These are phyloP conservation scores for Fraxinus floribunda DNA, from an alignment of 305 asterid genomes.

Conservation along the genomic window DNA sequence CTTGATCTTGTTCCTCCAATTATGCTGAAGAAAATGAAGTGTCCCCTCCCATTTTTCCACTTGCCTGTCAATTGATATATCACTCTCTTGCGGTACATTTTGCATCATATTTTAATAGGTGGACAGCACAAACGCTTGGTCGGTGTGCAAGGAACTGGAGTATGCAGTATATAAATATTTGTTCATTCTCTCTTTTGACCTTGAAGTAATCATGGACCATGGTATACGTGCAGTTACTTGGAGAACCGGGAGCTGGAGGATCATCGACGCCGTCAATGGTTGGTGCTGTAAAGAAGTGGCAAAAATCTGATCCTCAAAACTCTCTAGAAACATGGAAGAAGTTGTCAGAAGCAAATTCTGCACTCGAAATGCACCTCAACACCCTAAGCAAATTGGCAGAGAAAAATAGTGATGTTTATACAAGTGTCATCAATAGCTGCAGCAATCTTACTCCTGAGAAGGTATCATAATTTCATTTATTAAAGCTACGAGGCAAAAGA, in stretches of 20 bases:
- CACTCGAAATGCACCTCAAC: conserved; percentile 72
- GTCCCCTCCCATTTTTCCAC: background rate
- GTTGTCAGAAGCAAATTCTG: conserved; percentile 68
- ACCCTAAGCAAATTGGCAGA: conserved; percentile 67
- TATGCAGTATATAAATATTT: background rate
- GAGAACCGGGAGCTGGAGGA: conserved; percentile 98
- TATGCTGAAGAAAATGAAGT: background rate
- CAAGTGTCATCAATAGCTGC: conserved; percentile 58
- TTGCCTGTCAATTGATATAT: background rate
- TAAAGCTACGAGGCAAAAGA: background rate
- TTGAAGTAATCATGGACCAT: conserved; percentile 23
- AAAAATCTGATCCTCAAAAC: conserved; percentile 71
- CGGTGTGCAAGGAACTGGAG: background rate
- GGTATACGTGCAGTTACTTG: conserved; percentile 64
- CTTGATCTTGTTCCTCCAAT: background rate
- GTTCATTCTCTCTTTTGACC: conserved; percentile 19
- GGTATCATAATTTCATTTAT: conserved; percentile 38
- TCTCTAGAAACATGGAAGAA: conserved; percentile 78
- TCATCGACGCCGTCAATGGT: conserved; percentile 98
- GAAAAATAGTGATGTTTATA: conserved; percentile 48
- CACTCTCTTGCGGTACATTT: background rate
- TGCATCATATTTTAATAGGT: conserved; percentile 4
- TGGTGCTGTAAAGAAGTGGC: conserved; percentile 98
- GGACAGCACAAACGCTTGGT: background rate
- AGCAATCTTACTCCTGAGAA: conserved; percentile 60